phyloP scores from a whole-genome alignment of 768 basidiomycete species.

The Naganishia vishniacii region DNA sequence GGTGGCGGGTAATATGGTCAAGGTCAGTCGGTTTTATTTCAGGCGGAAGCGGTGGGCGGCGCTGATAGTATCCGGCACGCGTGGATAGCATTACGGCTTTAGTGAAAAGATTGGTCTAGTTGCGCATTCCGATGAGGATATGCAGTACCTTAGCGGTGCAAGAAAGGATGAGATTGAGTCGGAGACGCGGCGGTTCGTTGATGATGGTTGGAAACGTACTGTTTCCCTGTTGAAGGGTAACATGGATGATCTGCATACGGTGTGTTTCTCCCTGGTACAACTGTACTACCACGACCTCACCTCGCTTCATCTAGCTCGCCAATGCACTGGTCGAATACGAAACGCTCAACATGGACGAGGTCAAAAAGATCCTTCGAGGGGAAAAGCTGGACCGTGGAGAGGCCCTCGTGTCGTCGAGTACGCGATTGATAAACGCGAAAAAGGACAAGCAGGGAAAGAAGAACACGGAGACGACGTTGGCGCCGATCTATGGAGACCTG shows the following conservation, averaged over 20 bases:
- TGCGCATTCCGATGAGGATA: constrained; percentile 69
- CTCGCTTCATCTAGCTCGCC: constrained; percentile 60
- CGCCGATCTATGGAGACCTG: constrained; percentile 14
- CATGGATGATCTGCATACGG: constrained; percentile 67
- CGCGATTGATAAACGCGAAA: neutral
- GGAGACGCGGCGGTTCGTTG: constrained; percentile 74
- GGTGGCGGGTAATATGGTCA: constrained; percentile 80
- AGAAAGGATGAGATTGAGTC: constrained; percentile 79
- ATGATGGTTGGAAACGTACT: constrained; percentile 65
- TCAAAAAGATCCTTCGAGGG: constrained; percentile 75
- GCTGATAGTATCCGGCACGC: neutral
- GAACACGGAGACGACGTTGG: constrained; percentile 11
- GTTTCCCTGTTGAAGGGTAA: constrained; percentile 60
- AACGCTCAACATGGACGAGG: constrained; percentile 80
- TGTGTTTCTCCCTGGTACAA: constrained; percentile 25
- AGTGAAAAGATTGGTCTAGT: constrained; percentile 58
- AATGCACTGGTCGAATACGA: constrained; percentile 90
- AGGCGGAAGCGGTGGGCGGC: neutral
- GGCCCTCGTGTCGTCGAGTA: neutral
- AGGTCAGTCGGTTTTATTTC: constrained; percentile 54
- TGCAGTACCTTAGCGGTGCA: constrained; percentile 64
- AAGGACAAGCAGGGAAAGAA: constrained; percentile 19
- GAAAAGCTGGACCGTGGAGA: constrained; percentile 52
- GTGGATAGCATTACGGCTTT: constrained; percentile 46
- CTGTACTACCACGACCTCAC: neutral